Conservation (phyloP, 495 filamentous ascomycete genomes). For the Bacidia rubella region DNA sequence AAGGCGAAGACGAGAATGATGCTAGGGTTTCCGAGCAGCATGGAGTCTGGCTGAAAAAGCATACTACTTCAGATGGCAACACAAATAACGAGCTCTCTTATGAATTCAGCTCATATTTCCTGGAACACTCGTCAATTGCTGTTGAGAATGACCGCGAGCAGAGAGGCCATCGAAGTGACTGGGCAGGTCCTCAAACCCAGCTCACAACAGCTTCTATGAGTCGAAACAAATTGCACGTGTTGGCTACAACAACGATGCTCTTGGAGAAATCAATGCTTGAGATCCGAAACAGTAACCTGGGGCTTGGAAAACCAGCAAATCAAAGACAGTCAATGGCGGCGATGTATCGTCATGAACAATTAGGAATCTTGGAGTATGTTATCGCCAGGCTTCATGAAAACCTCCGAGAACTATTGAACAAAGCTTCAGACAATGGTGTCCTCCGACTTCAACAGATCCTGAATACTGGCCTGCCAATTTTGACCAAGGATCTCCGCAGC, state of each 20-base stretch:
- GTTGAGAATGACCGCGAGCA: constrained; percentile 15
- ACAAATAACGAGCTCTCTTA: neutral
- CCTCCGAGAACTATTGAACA: constrained; percentile 3
- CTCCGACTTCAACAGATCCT: constrained; percentile 15
- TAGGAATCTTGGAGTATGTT: constrained; percentile 10
- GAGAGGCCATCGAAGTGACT: neutral
- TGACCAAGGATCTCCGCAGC: constrained; percentile 14
- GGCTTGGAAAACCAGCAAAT: constrained; percentile 11
- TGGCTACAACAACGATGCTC: constrained; percentile 16
- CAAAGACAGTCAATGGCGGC: constrained; percentile 14
- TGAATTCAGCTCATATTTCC: constrained; percentile 13
- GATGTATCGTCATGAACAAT: constrained; percentile 15
- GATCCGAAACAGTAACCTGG: constrained; percentile 1
- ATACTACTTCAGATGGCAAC: neutral
- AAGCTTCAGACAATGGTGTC: constrained; percentile 1
- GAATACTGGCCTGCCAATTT: constrained; percentile 2
- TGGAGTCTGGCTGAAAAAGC: constrained; percentile 16
- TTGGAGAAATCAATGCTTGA: constrained; percentile 14
- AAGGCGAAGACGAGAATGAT: neutral
- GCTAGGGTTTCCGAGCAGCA: constrained; percentile 11
- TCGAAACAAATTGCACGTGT: constrained; percentile 16
- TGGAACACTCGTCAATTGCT: constrained; percentile 15
- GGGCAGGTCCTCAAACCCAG: neutral
- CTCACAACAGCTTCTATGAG: neutral
- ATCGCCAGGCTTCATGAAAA: constrained; percentile 2